Evolutionary conservation across 140 eudicot genomes (phyloP), one percentile per base, ranked within the genome.

Genomic region (Cichorium intybus): DNA sequence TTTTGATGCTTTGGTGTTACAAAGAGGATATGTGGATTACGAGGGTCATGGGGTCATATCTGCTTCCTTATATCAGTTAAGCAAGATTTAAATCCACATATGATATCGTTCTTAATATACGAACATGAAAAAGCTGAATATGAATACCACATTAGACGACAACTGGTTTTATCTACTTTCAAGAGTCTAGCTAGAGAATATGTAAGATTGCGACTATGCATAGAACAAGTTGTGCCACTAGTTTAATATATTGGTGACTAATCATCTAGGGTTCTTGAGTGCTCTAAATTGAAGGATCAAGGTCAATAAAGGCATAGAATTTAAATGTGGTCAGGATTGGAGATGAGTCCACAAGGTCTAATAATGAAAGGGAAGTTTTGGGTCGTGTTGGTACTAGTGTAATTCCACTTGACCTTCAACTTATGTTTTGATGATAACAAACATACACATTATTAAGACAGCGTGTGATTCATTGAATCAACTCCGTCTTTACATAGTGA

Each of bases 161-260:
- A 31, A 70, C 31, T 15, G 35, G 39, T 34, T 23, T 34, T 47
- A 69, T 35, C 20, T 48, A 45, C 14, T 33, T 71, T 41, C 10
- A 24, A 27, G 47, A 47, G 35, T 26, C 39, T 24, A 18, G 12
- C 26, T 20, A 27, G 24, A 15, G 60, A 54, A 15, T 6, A 72
- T 8, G 49, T 17, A 70, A 56, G 60, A 64, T 31, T 33, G 53
- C 12, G 46, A 34, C 72, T 15, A 37, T 51, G 71, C 52, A 65
- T 47, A 11, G 1, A 66, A 49, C 79, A 66, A 67, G 75, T 75
- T 75, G 75, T 49, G 75, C 79, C 75, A 75, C 79, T 75, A 59
- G 69, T 34, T 37, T 7, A 29, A 58, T 56, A 74, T 57, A 68
- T 67, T 75, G 70, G 64, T 28, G 59, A 39, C 41, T 24, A 51